Conservation (phyloP, 108 stramenopile genomes). For the Skeletonema marinoi region DNA sequence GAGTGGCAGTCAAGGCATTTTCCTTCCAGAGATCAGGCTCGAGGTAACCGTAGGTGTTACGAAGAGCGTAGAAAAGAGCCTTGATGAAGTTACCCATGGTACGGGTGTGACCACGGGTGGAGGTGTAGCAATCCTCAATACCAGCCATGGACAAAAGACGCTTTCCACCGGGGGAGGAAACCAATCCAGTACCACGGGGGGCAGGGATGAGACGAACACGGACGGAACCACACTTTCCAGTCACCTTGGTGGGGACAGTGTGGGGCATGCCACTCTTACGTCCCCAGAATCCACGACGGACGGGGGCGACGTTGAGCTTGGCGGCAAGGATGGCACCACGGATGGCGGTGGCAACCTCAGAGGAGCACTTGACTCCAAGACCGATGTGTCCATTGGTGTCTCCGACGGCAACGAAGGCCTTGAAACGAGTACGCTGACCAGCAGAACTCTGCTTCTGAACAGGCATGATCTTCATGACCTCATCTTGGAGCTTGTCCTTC, state of each 20-base stretch:
- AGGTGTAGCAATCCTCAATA: conserved; percentile 95
- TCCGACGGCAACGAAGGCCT: conserved; percentile 99
- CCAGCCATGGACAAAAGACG: conserved; percentile 99
- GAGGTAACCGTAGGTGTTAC: conserved; percentile 98
- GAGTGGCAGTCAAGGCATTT: conserved; percentile 77
- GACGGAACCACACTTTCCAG: conserved; percentile 99
- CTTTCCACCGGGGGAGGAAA: conserved; percentile 98
- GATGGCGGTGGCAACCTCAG: conserved; percentile 99
- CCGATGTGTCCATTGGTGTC: conserved; percentile 98
- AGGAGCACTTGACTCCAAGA: conserved; percentile 98
- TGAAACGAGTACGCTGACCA: conserved; percentile 99
- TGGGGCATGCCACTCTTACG: conserved; percentile 94
- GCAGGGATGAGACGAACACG: conserved; percentile 99
- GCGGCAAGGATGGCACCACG: conserved; percentile 99
- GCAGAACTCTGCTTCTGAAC: conserved; percentile 99
- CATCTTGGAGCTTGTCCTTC: conserved; percentile 97
- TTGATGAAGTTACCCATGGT: conserved; percentile 99
- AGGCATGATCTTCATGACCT: conserved; percentile 99
- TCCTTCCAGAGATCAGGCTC: conserved; percentile 99
- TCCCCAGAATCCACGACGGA: conserved; percentile 99
- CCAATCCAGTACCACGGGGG: conserved; percentile 99
- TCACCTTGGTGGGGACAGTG: conserved; percentile 99
- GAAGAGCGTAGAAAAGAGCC: conserved; percentile 98
- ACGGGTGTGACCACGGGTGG: conserved; percentile 96
- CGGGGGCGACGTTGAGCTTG: conserved; percentile 98